Conservation (phyloP, 305 asterid species). For the Petunia hybrid region DNA sequence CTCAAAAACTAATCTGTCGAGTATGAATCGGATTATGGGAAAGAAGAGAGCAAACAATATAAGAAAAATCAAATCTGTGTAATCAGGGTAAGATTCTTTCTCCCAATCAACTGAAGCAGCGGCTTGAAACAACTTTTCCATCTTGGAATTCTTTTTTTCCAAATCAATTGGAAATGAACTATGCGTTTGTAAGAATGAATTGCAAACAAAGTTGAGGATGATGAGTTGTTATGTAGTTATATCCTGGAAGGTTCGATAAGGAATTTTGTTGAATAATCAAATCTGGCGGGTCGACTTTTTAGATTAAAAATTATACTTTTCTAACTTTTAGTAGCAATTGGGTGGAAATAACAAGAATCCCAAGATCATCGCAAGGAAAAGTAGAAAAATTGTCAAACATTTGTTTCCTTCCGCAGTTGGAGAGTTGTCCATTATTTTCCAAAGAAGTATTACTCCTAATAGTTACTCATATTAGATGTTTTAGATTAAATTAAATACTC, state of each 20-base stretch:
- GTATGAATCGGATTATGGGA: constrained; percentile 24
- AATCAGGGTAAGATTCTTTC: constrained; percentile 32
- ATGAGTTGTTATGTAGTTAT: neutral
- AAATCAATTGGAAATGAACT: neutral
- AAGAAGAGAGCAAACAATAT: constrained; percentile 12
- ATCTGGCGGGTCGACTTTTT: neutral
- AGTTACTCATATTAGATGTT: no score
- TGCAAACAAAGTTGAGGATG: neutral
- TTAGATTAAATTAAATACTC: no score
- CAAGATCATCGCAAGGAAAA: neutral
- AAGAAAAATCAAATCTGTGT: constrained; percentile 21
- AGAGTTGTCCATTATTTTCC: no score
- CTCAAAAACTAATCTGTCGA: constrained; percentile 12
- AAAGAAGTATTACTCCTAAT: no score
- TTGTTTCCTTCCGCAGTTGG: neutral
- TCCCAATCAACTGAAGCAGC: constrained; percentile 27
- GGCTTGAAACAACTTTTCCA: neutral
- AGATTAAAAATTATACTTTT: neutral
- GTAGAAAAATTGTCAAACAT: constrained; percentile 6
- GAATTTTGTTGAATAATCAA: neutral
- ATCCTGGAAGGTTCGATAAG: neutral
- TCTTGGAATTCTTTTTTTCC: neutral
- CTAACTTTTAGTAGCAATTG: neutral
- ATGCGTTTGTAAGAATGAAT: neutral
- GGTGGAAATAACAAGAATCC: constrained; percentile 5